Base-by-base conservation (phyloP, 2,329 filamentous ascomycete species). In the Thelonectria olida region DNA sequence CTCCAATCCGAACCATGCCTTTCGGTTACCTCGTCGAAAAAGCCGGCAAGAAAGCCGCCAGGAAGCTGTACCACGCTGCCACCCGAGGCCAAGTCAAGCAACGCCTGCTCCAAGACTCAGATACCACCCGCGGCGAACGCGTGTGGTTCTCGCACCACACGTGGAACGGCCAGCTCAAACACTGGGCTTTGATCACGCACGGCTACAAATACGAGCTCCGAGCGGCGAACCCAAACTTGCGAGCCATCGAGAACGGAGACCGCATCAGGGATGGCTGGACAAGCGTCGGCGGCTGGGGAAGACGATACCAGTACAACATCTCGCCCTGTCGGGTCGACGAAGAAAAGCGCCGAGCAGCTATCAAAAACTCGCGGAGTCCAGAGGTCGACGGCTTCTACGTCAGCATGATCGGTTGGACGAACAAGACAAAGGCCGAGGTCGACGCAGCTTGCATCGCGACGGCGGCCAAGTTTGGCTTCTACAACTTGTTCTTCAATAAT, bases 151-250 rank as follows among this genome's bases (percentile, higher is more conserved):
- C 42, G 2, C 42, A 55, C 39, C 22, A 48, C 7, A 22, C 48
- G 15, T 23, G 6, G 7, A 36, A 48, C 20, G 31, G 22, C 10
- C 22, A 41, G 20, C 15, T 50, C 5, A 19, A 19, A 15, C 15
- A 36, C 17, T 50, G 38, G 45, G 25, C 25, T 36, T 7, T 57
- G 1, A 12, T 50, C 13, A 42, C 45, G 2, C 45, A 50, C 19
- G 36, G 27, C 7, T 34, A 12, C 5, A 50, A 50, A 9, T 57
- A 57, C 27, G 54, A 50, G 19, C n/a, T 50, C 17, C 34, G 54
- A 27, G 25, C 25, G 6, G 25, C 25, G 9, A 27, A 27, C 6
- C 25, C 19, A n/a, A 25, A 7, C 34, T 12, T 5, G 34, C 34
- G 6, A 10, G 45, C 45, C 9, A 8, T 22, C n/a, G 45, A 34